Conservation (phyloP, 192 early-diverging fungal species). For the Podila epicladia region DNA sequence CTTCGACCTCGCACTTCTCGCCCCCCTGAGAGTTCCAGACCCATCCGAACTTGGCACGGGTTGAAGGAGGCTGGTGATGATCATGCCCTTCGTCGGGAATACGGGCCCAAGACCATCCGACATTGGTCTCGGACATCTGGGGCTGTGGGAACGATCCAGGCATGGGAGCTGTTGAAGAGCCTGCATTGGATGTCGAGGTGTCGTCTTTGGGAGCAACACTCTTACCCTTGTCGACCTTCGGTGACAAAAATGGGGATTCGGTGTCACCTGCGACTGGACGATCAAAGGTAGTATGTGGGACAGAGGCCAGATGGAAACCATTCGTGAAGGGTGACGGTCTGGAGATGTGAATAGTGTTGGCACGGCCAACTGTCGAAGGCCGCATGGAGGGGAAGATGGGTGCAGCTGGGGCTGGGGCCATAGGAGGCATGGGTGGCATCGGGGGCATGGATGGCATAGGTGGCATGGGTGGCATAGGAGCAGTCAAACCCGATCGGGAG, state of each 20-base stretch:
- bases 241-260: neutral
- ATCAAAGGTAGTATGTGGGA: neutral
- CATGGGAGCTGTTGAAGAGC: slow-evolving; percentile 24
- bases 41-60: slow-evolving; percentile 47
- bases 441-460: slow-evolving; percentile 34
- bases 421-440: slow-evolving; percentile 7
- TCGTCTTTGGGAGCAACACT: slow-evolving; percentile 1
- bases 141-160: slow-evolving; percentile 44
- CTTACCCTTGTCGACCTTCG: slow-evolving; percentile 14
- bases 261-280: slow-evolving; percentile 33
- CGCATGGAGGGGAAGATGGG: neutral
- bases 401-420: neutral
- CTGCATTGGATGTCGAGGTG: neutral
- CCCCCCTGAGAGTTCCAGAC: slow-evolving; percentile 40
- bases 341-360: slow-evolving; percentile 26
- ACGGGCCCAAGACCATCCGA: slow-evolving; percentile 32
- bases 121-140: slow-evolving; percentile 15
- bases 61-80: slow-evolving; percentile 26
- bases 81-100: slow-evolving; percentile 39
- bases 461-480: slow-evolving; percentile 27
- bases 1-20: slow-evolving; percentile 19
- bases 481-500: neutral
- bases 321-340: slow-evolving; percentile 24
- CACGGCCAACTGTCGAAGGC: slow-evolving; percentile 7
- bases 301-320: slow-evolving; percentile 25